Evolutionary conservation across 163 green algal genomes (phyloP).

Genomic region (Volvox carteri): DNA sequence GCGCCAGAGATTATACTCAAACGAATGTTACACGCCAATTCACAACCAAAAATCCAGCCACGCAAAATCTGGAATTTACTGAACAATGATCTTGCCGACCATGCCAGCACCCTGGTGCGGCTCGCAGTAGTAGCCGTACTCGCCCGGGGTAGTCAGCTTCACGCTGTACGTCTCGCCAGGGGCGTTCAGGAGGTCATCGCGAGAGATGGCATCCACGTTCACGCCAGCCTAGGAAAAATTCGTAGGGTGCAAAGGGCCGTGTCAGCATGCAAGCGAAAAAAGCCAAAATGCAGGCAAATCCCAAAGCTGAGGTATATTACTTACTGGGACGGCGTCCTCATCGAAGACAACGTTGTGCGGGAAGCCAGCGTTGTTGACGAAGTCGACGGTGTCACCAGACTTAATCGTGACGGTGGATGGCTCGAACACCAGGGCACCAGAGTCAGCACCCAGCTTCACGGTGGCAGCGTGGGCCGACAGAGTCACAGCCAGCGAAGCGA

Average conservation of each 20-base stretch:
- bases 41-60: neutral
- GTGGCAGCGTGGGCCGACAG: conserved; percentile 80
- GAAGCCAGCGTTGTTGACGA: conserved; percentile 92
- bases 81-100: conserved; percentile 69
- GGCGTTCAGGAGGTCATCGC: conserved; percentile 96
- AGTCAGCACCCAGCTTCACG: conserved; percentile 91
- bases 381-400: conserved; percentile 92
- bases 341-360: conserved; percentile 98
- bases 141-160: conserved; percentile 88
- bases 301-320: too few relatives aligned
- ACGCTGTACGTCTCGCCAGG: conserved; percentile 89
- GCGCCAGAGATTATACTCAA: too few relatives aligned
- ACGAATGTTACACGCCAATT: conserved; percentile 34
- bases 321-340: conserved; percentile 94
- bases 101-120: conserved; percentile 88
- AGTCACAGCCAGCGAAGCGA: conserved; percentile 83
- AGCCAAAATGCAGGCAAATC: neutral
- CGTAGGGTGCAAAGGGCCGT: too few relatives aligned
- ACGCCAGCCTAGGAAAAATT: conserved; percentile 78
- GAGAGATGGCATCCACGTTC: conserved; percentile 90
- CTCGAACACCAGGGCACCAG: conserved; percentile 90
- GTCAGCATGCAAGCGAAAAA: conserved; percentile 17
- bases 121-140: conserved; percentile 98
- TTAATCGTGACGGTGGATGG: conserved; percentile 78
- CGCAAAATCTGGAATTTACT: conserved; percentile 52